These are phyloP conservation scores for Agarophyton chilense DNA, from an alignment of 23 red algal genomes.

Conservation along the genomic window DNA sequence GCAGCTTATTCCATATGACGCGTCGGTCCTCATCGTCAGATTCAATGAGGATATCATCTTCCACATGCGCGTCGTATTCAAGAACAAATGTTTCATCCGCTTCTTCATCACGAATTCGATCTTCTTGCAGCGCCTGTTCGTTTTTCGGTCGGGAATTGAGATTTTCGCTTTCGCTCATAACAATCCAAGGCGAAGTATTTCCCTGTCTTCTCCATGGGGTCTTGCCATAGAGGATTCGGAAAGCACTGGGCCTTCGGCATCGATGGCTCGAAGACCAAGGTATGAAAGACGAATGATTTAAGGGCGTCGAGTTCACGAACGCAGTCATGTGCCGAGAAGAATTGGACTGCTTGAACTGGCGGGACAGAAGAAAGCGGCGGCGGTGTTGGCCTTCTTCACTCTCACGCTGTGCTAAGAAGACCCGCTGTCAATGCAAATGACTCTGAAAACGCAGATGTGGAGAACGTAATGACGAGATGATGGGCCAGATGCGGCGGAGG, in stretches of 20 bases:
- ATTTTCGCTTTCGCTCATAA: not conserved
- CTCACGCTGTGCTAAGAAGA: no score
- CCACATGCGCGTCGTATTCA: constrained; percentile 21
- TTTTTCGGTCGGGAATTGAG: not conserved
- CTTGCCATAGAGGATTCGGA: not conserved
- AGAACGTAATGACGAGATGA: no score
- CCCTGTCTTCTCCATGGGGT: not conserved
- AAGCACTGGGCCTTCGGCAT: not conserved
- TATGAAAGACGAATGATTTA: not conserved
- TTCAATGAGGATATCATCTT: constrained; percentile 13
- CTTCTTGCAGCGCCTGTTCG: not conserved
- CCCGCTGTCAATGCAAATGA: no score
- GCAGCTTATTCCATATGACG: constrained; percentile 42
- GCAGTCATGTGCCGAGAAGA: not conserved
- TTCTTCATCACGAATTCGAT: constrained; percentile 35
- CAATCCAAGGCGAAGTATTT: not conserved
- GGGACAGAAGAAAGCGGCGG: no score
- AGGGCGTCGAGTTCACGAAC: not conserved
- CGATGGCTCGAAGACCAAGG: not conserved
- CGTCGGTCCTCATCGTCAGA: constrained; percentile 23
- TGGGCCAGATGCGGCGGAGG: no score
- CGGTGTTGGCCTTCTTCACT: no score
- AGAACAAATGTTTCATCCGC: constrained; percentile 47
- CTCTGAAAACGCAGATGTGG: no score
- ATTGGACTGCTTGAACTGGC: not conserved